A percentile compares a stretch with the other conserved stretches of the same genome.
Conservation (phyloP, 2,329 filamentous ascomycete genomes). For the Trichoderma polysporum region DNA sequence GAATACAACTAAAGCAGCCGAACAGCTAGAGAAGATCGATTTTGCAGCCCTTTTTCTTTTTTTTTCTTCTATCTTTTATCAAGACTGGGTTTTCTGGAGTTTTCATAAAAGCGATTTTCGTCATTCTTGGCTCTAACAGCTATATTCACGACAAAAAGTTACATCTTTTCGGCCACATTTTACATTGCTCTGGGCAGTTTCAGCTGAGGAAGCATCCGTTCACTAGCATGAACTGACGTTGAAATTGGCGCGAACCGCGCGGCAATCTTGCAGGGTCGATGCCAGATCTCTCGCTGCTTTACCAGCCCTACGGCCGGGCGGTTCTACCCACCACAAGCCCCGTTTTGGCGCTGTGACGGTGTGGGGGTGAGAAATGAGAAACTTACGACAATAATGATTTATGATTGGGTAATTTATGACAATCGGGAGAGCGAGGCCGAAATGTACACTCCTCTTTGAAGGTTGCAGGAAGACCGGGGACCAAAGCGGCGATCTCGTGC, state of each 20-base stretch:
- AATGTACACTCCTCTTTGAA: constrained; percentile 46
- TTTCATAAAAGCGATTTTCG: constrained; percentile 12
- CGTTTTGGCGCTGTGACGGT: constrained; percentile 30
- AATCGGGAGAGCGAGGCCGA: constrained; percentile 36
- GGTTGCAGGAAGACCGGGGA: constrained; percentile 30
- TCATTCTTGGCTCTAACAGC: not conserved
- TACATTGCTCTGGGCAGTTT: not conserved
- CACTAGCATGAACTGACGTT: constrained; percentile 30
- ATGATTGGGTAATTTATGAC: constrained; percentile 51
- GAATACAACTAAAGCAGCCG: constrained; percentile 51
- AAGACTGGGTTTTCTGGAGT: not conserved
- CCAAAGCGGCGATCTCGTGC: constrained; percentile 27
- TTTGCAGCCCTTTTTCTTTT: not conserved
- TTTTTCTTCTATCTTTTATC: not conserved
- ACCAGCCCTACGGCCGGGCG: constrained; percentile 28
- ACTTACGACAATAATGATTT: constrained; percentile 50
- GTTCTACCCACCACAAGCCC: constrained; percentile 29
- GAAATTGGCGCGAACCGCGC: constrained; percentile 31
- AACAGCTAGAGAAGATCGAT: not conserved
- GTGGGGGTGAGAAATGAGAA: constrained; percentile 33
- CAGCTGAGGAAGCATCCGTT: not conserved
- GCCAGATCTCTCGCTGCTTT: constrained; percentile 45
- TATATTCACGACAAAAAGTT: constrained; percentile 10
- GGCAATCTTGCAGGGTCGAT: constrained; percentile 38
- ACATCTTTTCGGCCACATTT: not conserved